Conservation (phyloP, 2,329 filamentous ascomycete genomes). For the Pyricularia pennisetigena region DNA sequence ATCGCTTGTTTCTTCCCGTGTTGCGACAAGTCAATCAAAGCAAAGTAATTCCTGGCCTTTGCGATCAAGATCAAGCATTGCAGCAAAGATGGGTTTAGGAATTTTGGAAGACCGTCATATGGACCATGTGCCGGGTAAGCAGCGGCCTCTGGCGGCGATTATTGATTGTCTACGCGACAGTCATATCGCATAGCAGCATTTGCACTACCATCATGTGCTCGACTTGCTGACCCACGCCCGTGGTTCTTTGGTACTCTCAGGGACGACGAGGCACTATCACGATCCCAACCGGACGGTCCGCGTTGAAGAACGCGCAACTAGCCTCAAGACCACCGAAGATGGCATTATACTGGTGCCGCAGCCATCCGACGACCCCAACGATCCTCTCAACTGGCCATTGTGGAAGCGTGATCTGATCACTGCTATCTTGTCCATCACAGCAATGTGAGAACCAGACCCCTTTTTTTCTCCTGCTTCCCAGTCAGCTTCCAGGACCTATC, state of each 20-base stretch:
- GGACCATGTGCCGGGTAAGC: conserved; percentile 64
- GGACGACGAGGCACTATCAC: conserved; percentile 56
- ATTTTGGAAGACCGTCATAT: conserved; percentile 59
- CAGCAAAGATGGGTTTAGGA: conserved; percentile 53
- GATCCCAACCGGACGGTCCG: conserved; percentile 39
- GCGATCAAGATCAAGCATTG: neutral
- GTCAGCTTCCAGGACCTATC: neutral
- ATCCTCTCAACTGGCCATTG: conserved; percentile 77
- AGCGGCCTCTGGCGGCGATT: neutral
- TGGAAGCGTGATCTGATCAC: conserved; percentile 79
- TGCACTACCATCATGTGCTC: neutral
- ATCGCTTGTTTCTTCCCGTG: too few species aligned
- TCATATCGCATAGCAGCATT: neutral
- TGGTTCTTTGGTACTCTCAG: conserved; percentile 20
- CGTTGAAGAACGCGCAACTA: conserved; percentile 26
- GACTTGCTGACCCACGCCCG: neutral
- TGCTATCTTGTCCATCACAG: conserved; percentile 57
- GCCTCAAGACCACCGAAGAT: conserved; percentile 63
- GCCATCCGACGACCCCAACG: conserved; percentile 82
- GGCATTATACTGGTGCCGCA: conserved; percentile 80
- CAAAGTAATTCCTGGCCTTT: neutral
- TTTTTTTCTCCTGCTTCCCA: neutral
- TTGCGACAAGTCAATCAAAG: neutral
- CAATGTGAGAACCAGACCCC: neutral
- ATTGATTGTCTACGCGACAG: neutral